Percentiles rank a stretch among this genome's conserved stretches.
phyloP scores from a whole-genome alignment of 805 yeast genomes.

The Saccharomycopsis javanensis region DNA sequence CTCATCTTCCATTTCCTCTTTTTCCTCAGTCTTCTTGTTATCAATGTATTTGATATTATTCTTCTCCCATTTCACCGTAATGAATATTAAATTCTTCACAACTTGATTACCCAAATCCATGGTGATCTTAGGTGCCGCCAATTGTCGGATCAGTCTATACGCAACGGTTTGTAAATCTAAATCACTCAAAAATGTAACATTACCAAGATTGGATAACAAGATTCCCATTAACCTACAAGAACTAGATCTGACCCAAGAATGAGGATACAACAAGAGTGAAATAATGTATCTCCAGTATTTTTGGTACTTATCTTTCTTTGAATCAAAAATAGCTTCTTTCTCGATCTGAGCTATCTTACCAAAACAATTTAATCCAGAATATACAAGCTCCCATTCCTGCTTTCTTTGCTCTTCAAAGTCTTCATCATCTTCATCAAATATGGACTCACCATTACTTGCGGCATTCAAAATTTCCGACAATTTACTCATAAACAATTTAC shows the following conservation, averaged over 20 bases:
- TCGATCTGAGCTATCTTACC: conserved; percentile 30
- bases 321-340: conserved; percentile 23
- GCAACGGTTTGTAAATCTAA: conserved; percentile 59
- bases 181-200: conserved; percentile 29
- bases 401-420: conserved; percentile 25
- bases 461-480: conserved; percentile 26
- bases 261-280: conserved; percentile 66
- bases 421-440: conserved; percentile 30
- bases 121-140: conserved; percentile 68
- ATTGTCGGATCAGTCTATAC: conserved; percentile 60
- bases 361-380: conserved; percentile 50
- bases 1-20: conserved; percentile 22
- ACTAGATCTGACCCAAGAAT: conserved; percentile 77
- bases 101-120: conserved; percentile 53
- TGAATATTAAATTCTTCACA: conserved; percentile 54
- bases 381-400: conserved; percentile 70
- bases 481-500: conserved; percentile 28
- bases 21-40: conserved; percentile 25
- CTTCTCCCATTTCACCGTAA: conserved; percentile 54
- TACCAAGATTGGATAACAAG: conserved; percentile 35
- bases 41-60: conserved; percentile 30
- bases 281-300: conserved; percentile 42
- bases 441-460: conserved; percentile 26
- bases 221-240: conserved; percentile 51
- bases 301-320: conserved; percentile 27